Base-by-base conservation (phyloP, 805 yeast species). In the Saturnispora saitoi region DNA sequence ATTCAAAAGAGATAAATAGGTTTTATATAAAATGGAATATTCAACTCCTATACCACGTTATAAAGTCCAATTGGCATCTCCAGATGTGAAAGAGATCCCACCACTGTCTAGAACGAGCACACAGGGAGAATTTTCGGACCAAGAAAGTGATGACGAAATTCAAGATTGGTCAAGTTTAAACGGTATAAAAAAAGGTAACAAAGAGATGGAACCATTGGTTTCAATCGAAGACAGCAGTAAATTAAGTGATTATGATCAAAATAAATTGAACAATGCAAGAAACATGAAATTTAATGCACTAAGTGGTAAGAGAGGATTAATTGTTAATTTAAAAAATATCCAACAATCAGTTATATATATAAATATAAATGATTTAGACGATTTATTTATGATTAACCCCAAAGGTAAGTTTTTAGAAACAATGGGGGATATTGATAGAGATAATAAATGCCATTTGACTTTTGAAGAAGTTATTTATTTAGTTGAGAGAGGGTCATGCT, bases 401-500 rank as follows among this genome's bases (percentile, higher is more conserved):
- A 76, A 73, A 51, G 97, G 97, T 0, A 79, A 80, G 34, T 86
- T 78, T 57, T 73, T 87, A 56, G 79, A 78, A 51, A 81, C 85
- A 29, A 74, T 86, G 68, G 98, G 98, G 0, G 63, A 59, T 32
- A 72, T 78, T 1, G 81, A 77, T 50, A 62, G 65, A 14, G 57
- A 68, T 2, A 77, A 76, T 2, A 65, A 71, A 4, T 64, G 69
- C 15, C 66, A 78, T 44, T 67, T 90, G 32, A 68, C 65, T 20
- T 76, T 77, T 15, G 79, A 86, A 50, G 98, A 90, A 57, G 74
- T 81, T 7, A 67, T 88, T 1, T 90, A 89, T 62, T 66, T 90
- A 48, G 76, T 82, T 2, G 96, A 90, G 61, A 70, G 98, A 59
- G 97, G 97, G 2, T 72, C 81, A 3, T 65, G 68, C 48, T 49